Percentiles rank a stretch among this genome's conserved stretches.
Conservation (phyloP, 2,329 filamentous ascomycete genomes). For the Aspergillus proliferans region DNA sequence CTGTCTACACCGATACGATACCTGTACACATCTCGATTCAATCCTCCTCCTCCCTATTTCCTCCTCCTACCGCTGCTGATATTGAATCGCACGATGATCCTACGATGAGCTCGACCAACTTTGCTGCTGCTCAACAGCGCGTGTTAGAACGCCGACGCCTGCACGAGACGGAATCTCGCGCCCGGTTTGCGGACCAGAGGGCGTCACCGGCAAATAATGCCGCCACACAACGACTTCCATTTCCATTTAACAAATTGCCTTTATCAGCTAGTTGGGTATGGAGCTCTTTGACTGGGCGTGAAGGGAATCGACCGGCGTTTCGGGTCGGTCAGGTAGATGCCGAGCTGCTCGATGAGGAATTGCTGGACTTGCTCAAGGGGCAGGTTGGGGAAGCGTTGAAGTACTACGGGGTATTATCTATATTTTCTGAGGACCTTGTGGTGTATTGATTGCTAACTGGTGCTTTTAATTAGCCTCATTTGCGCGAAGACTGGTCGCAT, state of each 20-base stretch:
- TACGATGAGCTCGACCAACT: constrained; percentile 58
- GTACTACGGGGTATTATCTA: constrained; percentile 62
- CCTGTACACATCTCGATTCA: constrained; percentile 4
- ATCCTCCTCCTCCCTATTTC: constrained; percentile 3
- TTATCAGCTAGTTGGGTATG: constrained; percentile 48
- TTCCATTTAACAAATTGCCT: constrained; percentile 55
- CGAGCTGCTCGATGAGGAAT: constrained; percentile 87
- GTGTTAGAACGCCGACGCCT: constrained; percentile 73
- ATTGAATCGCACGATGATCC: constrained; percentile 25
- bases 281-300: constrained; percentile 65
- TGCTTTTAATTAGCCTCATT: constrained; percentile 42
- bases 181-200: constrained; percentile 42
- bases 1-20: background rate
- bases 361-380: constrained; percentile 74
- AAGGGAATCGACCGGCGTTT: constrained; percentile 78
- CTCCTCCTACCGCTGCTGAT: background rate
- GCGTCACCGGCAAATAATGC: constrained; percentile 48
- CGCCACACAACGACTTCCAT: constrained; percentile 53
- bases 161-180: constrained; percentile 61
- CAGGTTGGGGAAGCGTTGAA: constrained; percentile 86
- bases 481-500: constrained; percentile 78
- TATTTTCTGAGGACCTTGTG: background rate
- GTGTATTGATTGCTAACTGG: constrained; percentile 5
- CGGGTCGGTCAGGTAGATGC: constrained; percentile 94
- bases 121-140: constrained; percentile 83